These are phyloP conservation scores for Cyberlindnera bimundalis DNA, from an alignment of 805 yeast genomes.

Conservation along the genomic window DNA sequence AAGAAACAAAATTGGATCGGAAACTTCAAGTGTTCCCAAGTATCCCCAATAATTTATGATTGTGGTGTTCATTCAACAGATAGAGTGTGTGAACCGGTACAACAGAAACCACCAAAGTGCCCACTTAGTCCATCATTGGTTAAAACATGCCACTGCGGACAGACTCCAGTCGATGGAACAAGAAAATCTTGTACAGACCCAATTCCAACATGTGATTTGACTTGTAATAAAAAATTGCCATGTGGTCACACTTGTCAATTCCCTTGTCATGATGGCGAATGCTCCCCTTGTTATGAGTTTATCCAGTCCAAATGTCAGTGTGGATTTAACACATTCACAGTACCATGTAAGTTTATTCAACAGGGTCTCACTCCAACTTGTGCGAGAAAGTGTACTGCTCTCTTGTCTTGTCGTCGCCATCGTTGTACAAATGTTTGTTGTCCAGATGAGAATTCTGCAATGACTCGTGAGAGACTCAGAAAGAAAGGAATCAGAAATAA, in stretches of 20 bases:
- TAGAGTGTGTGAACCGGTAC: conserved; percentile 33
- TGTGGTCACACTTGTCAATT: conserved; percentile 79
- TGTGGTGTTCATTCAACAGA: conserved; percentile 68
- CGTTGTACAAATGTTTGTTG: conserved; percentile 71
- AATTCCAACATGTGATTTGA: conserved; percentile 66
- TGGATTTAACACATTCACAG: conserved; percentile 48
- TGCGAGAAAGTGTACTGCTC: conserved; percentile 65
- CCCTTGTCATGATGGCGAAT: conserved; percentile 74
- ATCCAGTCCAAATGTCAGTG: conserved; percentile 61
- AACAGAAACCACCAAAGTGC: conserved; percentile 42
- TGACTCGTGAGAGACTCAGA: conserved; percentile 41
- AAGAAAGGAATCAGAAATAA: conserved; percentile 49
- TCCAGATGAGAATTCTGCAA: conserved; percentile 57
- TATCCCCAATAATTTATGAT: conserved; percentile 47
- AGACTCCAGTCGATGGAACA: conserved; percentile 41
- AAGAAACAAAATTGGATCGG: conserved; percentile 45
- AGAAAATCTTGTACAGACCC: conserved; percentile 71
- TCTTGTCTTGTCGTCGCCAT: conserved; percentile 79
- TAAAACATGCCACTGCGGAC: conserved; percentile 81
- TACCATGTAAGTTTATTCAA: conserved; percentile 60
- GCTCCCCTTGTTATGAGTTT: conserved; percentile 61
- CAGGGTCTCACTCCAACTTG: conserved; percentile 58
- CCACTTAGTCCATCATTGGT: conserved; percentile 57
- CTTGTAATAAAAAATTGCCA: conserved; percentile 57
- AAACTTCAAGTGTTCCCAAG: conserved; percentile 43